A percentile compares a stretch with the other conserved stretches of the same genome.
phyloP scores from a whole-genome alignment of 176 grass and related monocot genomes.

The Olyra latifolia region DNA sequence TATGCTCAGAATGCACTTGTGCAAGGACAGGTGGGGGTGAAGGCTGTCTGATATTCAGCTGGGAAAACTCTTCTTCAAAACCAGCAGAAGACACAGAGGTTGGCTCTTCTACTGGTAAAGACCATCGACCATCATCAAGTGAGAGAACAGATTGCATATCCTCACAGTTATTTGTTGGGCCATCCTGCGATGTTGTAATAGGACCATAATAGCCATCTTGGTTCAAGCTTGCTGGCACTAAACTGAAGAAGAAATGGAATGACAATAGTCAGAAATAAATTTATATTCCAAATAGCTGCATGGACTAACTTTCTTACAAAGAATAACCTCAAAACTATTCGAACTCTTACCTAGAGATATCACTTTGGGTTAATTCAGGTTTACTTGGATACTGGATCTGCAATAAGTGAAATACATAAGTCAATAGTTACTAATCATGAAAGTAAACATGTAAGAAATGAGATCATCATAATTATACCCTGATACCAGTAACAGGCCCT shows the following conservation, averaged over 20 bases:
- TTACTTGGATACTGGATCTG: conserved; percentile 92
- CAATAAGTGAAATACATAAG: conserved; percentile 25
- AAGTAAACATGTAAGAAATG: conserved; percentile 13
- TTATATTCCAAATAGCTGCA: conserved; percentile 10
- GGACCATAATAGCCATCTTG: conserved; percentile 45
- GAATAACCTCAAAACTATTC: conserved; percentile 10
- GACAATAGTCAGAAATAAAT: conserved; percentile 23
- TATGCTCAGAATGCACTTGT: conserved; percentile 57
- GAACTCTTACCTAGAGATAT: conserved; percentile 60
- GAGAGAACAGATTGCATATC: conserved; percentile 85
- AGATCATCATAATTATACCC: conserved; percentile 62
- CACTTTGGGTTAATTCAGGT: conserved; percentile 65
- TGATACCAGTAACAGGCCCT: conserved; percentile 64
- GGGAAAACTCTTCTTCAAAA: conserved; percentile 59
- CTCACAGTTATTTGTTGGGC: conserved; percentile 45
- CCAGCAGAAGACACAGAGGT: conserved; percentile 32
- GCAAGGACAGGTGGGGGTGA: conserved; percentile 78
- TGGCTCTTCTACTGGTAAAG: conserved; percentile 56
- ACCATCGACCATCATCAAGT: conserved; percentile 88
- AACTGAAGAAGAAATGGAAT: conserved; percentile 43
- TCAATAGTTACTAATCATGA: conserved; percentile 23
- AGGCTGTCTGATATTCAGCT: conserved; percentile 81
- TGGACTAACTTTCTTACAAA: not conserved
- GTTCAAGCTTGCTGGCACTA: conserved; percentile 58
- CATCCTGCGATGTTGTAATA: conserved; percentile 40